Conservation (phyloP, 192 early-diverging fungal species). For the Chytriomyces sp. region DNA sequence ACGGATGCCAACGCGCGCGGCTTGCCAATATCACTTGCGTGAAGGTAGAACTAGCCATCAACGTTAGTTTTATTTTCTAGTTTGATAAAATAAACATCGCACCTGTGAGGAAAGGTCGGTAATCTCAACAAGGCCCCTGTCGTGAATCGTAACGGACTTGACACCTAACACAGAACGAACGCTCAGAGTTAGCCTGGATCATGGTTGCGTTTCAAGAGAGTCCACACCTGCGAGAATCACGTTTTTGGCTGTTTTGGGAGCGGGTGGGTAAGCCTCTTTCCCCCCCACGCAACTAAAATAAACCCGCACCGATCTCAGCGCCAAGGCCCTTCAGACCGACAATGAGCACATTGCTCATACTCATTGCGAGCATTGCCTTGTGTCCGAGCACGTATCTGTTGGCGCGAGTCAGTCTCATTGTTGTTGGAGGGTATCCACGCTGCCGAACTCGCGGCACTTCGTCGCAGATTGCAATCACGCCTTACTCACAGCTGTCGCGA, state of each 20-base stretch:
- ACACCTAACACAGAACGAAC: constrained; percentile 57
- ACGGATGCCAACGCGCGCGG: constrained; percentile 75
- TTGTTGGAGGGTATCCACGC: too few species aligned
- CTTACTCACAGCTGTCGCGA: constrained; percentile 96
- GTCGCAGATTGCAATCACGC: not conserved
- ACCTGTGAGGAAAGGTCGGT: constrained; percentile 90
- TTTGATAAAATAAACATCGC: not conserved
- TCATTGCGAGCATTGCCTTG: constrained; percentile 99
- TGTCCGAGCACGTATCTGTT: constrained; percentile 61
- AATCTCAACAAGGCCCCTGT: constrained; percentile 72
- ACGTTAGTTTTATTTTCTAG: not conserved
- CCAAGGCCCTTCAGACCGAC: constrained; percentile 96
- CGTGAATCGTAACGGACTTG: constrained; percentile 96
- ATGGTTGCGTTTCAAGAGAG: not conserved
- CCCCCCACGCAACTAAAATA: constrained; percentile 4
- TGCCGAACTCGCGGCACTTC: not conserved
- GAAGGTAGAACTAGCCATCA: constrained; percentile 91
- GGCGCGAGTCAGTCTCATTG: not conserved
- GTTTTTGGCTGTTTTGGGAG: constrained; percentile 81
- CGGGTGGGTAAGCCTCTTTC: too few species aligned
- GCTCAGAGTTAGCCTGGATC: not conserved
- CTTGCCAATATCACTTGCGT: constrained; percentile 81
- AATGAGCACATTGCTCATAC: constrained; percentile 91
- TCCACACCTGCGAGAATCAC: constrained; percentile 80
- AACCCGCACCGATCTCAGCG: constrained; percentile 85